Evolutionary conservation across 768 basidiomycete species (phyloP).

Genomic region (Lactarius deliciosus): DNA sequence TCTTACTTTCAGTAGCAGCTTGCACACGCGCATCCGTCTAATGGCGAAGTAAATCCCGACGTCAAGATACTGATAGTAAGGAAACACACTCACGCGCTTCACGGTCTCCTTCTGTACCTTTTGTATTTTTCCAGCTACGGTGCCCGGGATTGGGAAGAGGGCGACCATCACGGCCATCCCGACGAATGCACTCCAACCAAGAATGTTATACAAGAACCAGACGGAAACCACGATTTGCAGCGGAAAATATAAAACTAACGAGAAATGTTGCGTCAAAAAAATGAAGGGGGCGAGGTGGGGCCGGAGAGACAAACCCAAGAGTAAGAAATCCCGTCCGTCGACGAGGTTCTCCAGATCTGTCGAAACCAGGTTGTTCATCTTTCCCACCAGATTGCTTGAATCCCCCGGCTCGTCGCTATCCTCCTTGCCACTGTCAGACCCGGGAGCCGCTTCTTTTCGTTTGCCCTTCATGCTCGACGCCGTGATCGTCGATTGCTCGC

Average conservation of each 20-base stretch:
- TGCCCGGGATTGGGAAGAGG: constrained; percentile 45
- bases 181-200: constrained; percentile 52
- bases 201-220: constrained; percentile 44
- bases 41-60: background rate
- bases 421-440: constrained; percentile 12
- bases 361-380: constrained; percentile 74
- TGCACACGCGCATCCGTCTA: constrained; percentile 51
- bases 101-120: constrained; percentile 41
- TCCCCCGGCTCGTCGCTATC: constrained; percentile 2
- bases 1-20: constrained; percentile 43
- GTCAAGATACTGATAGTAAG: background rate
- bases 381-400: constrained; percentile 59
- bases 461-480: constrained; percentile 29
- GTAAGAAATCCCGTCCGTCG: constrained; percentile 34
- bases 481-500: constrained; percentile 22
- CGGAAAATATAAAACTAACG: constrained; percentile 39
- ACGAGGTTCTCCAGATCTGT: constrained; percentile 49
- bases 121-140: constrained; percentile 40
- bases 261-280: background rate
- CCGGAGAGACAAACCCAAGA: constrained; percentile 18
- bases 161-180: constrained; percentile 43
- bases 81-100: constrained; percentile 37
- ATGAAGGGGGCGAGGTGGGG: background rate
- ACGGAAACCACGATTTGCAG: constrained; percentile 43
- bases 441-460: constrained; percentile 8